phyloP scores from a whole-genome alignment of 805 yeast species.

The Ogataea minuta region DNA sequence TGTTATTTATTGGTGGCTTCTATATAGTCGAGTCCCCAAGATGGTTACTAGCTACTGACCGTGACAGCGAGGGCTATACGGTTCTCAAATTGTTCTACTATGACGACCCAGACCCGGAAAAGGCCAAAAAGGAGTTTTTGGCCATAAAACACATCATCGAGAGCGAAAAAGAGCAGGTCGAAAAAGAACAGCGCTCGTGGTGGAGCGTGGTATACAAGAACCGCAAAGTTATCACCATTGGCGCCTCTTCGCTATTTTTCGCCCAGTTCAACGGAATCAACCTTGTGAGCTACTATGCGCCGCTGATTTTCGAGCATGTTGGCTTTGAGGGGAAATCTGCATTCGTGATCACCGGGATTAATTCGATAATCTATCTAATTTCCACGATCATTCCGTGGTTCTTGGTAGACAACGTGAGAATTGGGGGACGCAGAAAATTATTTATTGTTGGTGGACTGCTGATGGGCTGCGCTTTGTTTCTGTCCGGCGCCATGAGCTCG shows the following conservation, averaged over 20 bases:
- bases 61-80: conserved; percentile 51
- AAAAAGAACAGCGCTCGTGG: conserved; percentile 29
- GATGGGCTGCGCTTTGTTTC: conserved; percentile 66
- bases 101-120: conserved; percentile 25
- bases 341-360: conserved; percentile 82
- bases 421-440: conserved; percentile 81
- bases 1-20: conserved; percentile 68
- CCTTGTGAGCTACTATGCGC: conserved; percentile 86
- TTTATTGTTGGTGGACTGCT: conserved; percentile 69
- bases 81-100: conserved; percentile 36
- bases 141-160: conserved; percentile 40
- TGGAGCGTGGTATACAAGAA: conserved; percentile 26
- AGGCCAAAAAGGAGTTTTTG: conserved; percentile 42
- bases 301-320: conserved; percentile 85
- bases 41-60: conserved; percentile 77
- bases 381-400: conserved; percentile 88
- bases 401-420: conserved; percentile 56
- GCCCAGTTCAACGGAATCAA: conserved; percentile 91
- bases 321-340: conserved; percentile 88
- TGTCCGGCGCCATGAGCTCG: conserved; percentile 61
- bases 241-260: conserved; percentile 82
- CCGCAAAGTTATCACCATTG: conserved; percentile 60
- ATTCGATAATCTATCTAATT: conserved; percentile 53
- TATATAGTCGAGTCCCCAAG: conserved; percentile 85
- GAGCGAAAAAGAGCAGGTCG: conserved; percentile 21